Percentiles rank a stretch among this genome's conserved stretches.
Conservation (phyloP, 176 grass and related monocot genomes). For the Miscanthus lutarioriparius region DNA sequence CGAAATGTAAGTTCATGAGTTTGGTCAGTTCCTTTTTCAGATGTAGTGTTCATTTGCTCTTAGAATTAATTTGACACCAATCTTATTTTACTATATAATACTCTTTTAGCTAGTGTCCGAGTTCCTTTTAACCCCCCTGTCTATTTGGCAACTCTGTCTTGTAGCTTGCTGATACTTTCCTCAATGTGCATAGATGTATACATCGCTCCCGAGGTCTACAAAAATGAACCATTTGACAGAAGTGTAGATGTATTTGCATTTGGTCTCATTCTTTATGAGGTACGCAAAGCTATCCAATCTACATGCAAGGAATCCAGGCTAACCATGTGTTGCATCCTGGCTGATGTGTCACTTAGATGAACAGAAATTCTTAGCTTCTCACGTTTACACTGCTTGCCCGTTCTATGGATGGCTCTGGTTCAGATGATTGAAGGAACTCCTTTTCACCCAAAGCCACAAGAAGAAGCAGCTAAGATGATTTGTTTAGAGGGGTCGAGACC, state of each 20-base stretch:
- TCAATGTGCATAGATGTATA: constrained; percentile 59
- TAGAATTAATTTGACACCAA: background rate
- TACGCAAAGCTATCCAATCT: constrained; percentile 31
- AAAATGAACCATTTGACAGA: constrained; percentile 78
- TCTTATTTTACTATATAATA: background rate
- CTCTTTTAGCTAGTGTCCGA: background rate
- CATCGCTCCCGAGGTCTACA: constrained; percentile 83
- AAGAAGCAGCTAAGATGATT: constrained; percentile 73
- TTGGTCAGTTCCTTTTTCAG: background rate
- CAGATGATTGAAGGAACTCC: constrained; percentile 94
- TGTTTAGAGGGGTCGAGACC: constrained; percentile 78
- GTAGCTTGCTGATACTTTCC: constrained; percentile 7
- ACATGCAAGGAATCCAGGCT: background rate
- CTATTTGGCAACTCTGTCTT: background rate
- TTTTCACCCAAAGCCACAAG: constrained; percentile 61
- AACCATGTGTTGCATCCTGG: background rate
- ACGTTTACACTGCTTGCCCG: constrained; percentile 4
- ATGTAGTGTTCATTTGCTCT: background rate
- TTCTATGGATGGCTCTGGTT: constrained; percentile 38
- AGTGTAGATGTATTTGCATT: constrained; percentile 87
- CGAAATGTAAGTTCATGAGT: background rate
- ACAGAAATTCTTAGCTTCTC: background rate
- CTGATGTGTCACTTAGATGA: background rate
- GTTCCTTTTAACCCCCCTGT: background rate
- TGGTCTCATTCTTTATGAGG: constrained; percentile 94